phyloP scores from a whole-genome alignment of 176 grass and related monocot species.

The Eleusine indica region DNA sequence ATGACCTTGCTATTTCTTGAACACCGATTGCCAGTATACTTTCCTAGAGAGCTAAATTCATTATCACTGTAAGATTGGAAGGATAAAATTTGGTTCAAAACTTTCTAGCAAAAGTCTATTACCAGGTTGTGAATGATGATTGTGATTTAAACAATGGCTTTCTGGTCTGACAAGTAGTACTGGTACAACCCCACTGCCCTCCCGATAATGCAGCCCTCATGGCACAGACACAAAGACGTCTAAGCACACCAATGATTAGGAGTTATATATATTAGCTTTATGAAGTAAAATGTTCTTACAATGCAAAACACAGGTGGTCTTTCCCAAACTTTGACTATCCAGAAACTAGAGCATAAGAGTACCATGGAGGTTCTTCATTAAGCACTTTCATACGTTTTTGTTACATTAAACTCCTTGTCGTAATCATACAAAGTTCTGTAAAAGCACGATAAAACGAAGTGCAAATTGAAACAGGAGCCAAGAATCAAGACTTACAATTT shows the following conservation, averaged over 20 bases:
- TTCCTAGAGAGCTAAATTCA: background rate
- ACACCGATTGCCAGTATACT: background rate
- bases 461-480: background rate
- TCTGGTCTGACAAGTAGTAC: background rate
- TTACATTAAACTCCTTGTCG: background rate
- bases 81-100: background rate
- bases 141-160: background rate
- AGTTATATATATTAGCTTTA: background rate
- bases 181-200: background rate
- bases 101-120: background rate
- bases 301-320: background rate
- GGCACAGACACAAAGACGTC: background rate
- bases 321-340: background rate
- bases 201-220: background rate
- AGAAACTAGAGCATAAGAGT: constrained; percentile 11
- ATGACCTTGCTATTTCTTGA: background rate
- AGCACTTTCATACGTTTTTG: background rate
- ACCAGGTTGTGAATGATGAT: background rate
- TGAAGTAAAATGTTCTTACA: background rate
- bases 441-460: background rate
- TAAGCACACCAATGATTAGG: background rate
- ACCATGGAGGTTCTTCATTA: background rate
- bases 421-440: background rate
- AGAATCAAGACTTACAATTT: constrained; percentile 4
- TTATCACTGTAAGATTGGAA: background rate